phyloP scores from a whole-genome alignment of 257 asterid species.

The Vinca minor region DNA sequence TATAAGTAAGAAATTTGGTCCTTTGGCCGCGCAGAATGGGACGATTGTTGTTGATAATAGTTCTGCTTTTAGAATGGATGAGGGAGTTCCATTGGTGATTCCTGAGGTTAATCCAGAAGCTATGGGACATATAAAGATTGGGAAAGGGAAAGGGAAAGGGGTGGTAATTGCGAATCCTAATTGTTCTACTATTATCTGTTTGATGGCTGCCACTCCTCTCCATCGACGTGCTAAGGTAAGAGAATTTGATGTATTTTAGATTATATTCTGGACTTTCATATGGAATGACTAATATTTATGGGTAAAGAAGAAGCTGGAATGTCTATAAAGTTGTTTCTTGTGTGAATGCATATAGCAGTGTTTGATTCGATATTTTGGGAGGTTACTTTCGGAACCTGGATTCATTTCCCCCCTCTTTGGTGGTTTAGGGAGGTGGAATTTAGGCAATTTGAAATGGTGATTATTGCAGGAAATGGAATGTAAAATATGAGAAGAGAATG shows the following conservation, averaged over 20 bases:
- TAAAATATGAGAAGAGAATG: neutral
- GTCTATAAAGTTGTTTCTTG: neutral
- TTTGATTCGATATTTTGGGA: too few relatives aligned
- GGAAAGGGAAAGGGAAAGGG: constrained; percentile 65
- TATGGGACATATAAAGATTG: constrained; percentile 62
- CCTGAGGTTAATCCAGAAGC: constrained; percentile 97
- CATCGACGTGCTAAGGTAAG: constrained; percentile 76
- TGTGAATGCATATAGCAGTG: too few relatives aligned
- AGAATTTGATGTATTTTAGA: constrained; percentile 9
- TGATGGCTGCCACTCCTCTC: constrained; percentile 90
- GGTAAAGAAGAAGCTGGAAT: neutral
- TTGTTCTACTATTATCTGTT: constrained; percentile 88
- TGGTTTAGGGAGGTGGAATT: neutral
- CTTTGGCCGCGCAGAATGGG: constrained; percentile 66
- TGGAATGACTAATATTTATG: neutral
- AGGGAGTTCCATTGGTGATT: constrained; percentile 73
- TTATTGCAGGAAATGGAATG: neutral
- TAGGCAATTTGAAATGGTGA: neutral
- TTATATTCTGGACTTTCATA: neutral
- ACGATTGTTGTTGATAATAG: constrained; percentile 87
- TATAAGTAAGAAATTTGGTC: constrained; percentile 80
- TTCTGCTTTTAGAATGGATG: constrained; percentile 94
- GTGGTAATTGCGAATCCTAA: constrained; percentile 84
- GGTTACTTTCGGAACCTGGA: too few relatives aligned
- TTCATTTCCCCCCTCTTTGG: too few relatives aligned